A percentile compares a stretch with the other conserved stretches of the same genome.
Conservation (phyloP, 202 grass and related monocot genomes). For the Setaria italica region DNA sequence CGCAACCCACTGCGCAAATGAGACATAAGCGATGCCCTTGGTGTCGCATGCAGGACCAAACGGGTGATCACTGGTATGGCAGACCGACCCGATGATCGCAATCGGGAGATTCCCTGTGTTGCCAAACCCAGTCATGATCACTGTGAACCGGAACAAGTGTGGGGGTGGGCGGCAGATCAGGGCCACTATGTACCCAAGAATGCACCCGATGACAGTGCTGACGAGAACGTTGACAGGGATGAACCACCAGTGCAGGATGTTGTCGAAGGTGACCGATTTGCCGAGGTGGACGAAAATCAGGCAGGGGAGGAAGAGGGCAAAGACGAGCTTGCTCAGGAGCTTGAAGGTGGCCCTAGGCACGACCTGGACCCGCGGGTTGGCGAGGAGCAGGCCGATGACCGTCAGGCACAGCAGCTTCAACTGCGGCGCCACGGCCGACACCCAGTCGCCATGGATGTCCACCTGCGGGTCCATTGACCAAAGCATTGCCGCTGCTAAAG, state of each 20-base stretch:
- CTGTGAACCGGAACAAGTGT: conserved; percentile 65
- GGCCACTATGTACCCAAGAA: conserved; percentile 63
- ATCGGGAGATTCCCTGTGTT: conserved; percentile 85
- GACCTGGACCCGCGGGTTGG: conserved; percentile 63
- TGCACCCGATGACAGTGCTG: conserved; percentile 71
- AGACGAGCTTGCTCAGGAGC: conserved; percentile 87
- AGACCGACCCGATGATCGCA: conserved; percentile 78
- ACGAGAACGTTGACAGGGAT: conserved; percentile 83
- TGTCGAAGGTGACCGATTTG: conserved; percentile 65
- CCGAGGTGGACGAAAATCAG: conserved; percentile 85
- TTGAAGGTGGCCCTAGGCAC: conserved; percentile 88
- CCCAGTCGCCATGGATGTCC: conserved; percentile 59
- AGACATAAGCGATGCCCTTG: conserved; percentile 77
- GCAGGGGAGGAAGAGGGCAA: conserved; percentile 82
- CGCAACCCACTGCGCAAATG: conserved; percentile 84
- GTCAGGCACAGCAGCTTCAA: conserved; percentile 82
- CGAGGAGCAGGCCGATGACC: conserved; percentile 65
- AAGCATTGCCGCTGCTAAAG: conserved; percentile 17
- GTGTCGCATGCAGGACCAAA: conserved; percentile 66
- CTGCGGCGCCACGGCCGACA: conserved; percentile 73
- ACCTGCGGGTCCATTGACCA: conserved; percentile 56
- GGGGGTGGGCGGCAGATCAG: conserved; percentile 66
- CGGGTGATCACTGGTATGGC: conserved; percentile 72
- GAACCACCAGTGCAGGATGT: conserved; percentile 83
- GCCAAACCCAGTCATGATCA: conserved; percentile 93